These are phyloP conservation scores for Chondrus crispus DNA, from an alignment of 23 red algal species.

Conservation along the genomic window DNA sequence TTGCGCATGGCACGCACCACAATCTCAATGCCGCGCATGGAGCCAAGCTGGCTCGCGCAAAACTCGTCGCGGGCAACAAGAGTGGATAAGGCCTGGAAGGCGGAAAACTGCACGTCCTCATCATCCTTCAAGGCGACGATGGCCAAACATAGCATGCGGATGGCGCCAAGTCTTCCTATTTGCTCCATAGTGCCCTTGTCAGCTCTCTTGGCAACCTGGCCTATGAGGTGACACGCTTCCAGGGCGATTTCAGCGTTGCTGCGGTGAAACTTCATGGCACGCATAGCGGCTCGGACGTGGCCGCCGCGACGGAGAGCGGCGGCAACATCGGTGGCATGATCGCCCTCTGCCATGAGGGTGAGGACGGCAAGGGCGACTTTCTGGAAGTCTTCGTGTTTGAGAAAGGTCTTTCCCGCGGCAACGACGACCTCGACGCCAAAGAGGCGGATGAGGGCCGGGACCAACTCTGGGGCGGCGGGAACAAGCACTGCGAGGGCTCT, in stretches of 20 bases:
- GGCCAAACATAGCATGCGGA: background rate
- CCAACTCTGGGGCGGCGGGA: background rate
- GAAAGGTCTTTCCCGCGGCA: slow-evolving; percentile 5
- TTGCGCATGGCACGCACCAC: slow-evolving; percentile 3
- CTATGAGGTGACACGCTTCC: background rate
- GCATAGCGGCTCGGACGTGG: background rate
- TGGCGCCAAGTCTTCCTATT: background rate
- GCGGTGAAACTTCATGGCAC: slow-evolving; percentile 3
- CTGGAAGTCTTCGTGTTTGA: background rate
- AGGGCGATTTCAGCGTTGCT: background rate
- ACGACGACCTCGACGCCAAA: slow-evolving; percentile 12
- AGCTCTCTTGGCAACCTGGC: background rate
- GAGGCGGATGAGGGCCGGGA: background rate
- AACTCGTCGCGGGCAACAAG: background rate
- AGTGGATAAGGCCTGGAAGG: background rate
- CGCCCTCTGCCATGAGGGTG: background rate
- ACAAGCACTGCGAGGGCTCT: background rate
- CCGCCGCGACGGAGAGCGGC: background rate
- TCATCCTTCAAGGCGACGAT: slow-evolving; percentile 2
- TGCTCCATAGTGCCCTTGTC: background rate
- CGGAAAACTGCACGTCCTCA: background rate
- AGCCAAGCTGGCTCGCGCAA: background rate
- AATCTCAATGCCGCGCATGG: background rate
- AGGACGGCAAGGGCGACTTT: background rate
- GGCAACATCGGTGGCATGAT: background rate